Base-by-base conservation (phyloP, 1,139 yeast genomes). In the Wickerhamiella infanticola region DNA sequence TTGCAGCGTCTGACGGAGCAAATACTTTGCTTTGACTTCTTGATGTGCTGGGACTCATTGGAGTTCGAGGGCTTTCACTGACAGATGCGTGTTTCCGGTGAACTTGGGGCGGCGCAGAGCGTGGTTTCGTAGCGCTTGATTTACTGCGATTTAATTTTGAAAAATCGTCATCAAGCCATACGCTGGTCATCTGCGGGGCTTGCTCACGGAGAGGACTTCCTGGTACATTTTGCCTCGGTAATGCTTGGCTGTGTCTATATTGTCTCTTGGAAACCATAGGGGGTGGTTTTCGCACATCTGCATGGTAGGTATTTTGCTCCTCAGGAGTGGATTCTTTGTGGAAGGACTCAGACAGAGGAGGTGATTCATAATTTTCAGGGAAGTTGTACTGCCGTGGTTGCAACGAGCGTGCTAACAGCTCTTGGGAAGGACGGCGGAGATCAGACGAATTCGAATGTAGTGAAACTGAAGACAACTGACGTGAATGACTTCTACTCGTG, bases 151-250 rank as follows among this genome's bases (percentile, higher is more conserved):
- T 44, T 5, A 42, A 49, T 25, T 48, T 51, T 25, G 53, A 54
- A 35, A 47, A 51, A 35, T 53, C 56, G 25, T 51, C 57, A 44
- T 56, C 59, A n/a, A 56, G 52, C 59, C 59, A 56, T 11, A 56
- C 58, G 38, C 50, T 51, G 6, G 45, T 40, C 59, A 56, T 56
- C 7, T 57, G 58, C 5, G 59, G 59, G 5, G 48, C 47, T 9
- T 23, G 13, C 5, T 24, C 40, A 23, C 23, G 23, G 5, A 23
- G 38, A 13, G 27, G 18, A 18, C 29, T 29, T 29, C 33, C 33
- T 29, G 33, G 33, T 11, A 11, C 9, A 7, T 29, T 29, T 29
- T 18, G 18, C 18, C 2, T 18, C 18, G 18, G 18, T 18, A 18
- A 18, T 18, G 18, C 18, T 18, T 18, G 18, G 18, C 18, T 18